Evolutionary conservation across 108 stramenopile genomes (phyloP), one percentile per base, ranked within the genome.

Genomic region (Pelagomonas calceolata): DNA sequence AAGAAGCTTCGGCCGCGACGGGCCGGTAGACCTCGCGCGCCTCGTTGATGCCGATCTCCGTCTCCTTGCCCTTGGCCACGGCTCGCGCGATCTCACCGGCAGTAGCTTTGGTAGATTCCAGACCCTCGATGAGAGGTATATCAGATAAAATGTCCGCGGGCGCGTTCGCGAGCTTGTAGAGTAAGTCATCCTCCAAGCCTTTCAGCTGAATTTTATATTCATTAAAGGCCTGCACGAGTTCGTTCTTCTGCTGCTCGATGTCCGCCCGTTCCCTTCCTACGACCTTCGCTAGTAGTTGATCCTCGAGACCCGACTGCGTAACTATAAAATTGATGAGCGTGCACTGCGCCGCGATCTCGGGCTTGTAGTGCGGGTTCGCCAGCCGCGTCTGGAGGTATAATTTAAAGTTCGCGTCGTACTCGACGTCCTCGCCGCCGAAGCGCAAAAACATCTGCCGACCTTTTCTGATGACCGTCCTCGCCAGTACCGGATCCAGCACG

Each of bases 341-440:
- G 70, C 74, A 76, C 70, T 80, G 76, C 45, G 76, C 80, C 34
- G 78, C 79, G 18, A 87, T 51, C 69, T 87, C 86, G 30, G 86
- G 86, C 45, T 79, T 79, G 66, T 82, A 87, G 68, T 86, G 84
- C 26, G 86, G 86, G 68, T 86, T 86, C 45, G 63, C 60, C 15
- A 87, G 69, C 64, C 82, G 84, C 17, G 86, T 87, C 67, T 85
- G 85, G 36, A 87, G 30, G 69, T 83, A 84, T 29, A 87, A 21
- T 16, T 84, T 65, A 63, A 87, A 87, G 67, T 79, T 69, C 37
- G 83, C 64, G 69, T 82, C 63, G 64, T 76, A 75, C 71, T 87
- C 81, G 16, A 84, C 70, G 68, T 87, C 86, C 30, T 74, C 70
- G 18, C 79, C 86, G 16, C 85, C 86, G 9, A 87, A 32, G 21